Conservation (phyloP, 805 yeast genomes). For the Zygoascus ofunaensis region DNA sequence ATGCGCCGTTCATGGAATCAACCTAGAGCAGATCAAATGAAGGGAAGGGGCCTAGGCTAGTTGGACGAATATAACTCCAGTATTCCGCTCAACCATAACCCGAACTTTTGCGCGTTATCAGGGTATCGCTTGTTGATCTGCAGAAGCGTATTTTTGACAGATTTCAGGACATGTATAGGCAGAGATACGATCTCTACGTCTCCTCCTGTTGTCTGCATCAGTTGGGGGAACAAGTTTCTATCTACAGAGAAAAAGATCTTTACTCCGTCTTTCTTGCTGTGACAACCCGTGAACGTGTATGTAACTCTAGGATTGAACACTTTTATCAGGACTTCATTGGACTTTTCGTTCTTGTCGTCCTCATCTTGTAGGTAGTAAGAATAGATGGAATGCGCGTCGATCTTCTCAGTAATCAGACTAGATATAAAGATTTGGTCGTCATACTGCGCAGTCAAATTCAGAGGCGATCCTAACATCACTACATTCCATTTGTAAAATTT, state of each 20-base stretch:
- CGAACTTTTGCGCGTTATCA: constrained; percentile 13
- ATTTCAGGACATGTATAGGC: constrained; percentile 27
- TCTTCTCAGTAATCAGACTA: constrained; percentile 1
- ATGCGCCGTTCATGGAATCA: constrained; percentile 12
- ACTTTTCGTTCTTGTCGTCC: constrained; percentile 1
- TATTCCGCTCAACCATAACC: constrained; percentile 27
- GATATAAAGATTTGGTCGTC: background rate
- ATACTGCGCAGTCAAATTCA: background rate
- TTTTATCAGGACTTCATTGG: constrained; percentile 33
- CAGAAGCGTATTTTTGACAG: constrained; percentile 26
- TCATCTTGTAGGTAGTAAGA: background rate
- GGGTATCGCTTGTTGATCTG: constrained; percentile 32
- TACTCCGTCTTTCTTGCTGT: constrained; percentile 25
- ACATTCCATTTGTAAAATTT: constrained; percentile 1
- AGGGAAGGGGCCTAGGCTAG: background rate
- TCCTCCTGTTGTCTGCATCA: constrained; percentile 28
- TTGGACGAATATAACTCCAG: constrained; percentile 11
- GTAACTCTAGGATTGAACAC: constrained; percentile 39
- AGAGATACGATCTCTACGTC: constrained; percentile 35
- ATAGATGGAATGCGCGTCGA: constrained; percentile 2
- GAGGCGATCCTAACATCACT: background rate
- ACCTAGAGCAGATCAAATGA: background rate
- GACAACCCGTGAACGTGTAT: constrained; percentile 19
- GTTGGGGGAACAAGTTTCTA: constrained; percentile 20
- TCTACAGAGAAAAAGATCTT: constrained; percentile 40